Evolutionary conservation across 192 early-diverging fungal genomes (phyloP), one percentile per base, ranked within the genome.

Genomic region (Backusella psychrophila): DNA sequence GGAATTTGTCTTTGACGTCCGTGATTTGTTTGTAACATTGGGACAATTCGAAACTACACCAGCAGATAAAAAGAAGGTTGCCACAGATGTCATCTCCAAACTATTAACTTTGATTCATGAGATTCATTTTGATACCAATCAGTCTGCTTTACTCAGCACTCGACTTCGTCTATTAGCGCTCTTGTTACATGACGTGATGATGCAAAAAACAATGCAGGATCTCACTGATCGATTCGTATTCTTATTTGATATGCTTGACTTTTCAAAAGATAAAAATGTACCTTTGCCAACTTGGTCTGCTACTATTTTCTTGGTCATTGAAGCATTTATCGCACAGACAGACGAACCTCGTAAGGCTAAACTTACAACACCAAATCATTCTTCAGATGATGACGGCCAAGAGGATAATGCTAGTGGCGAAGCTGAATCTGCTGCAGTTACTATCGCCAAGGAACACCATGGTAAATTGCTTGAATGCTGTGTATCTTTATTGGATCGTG

Each of bases 1-100:
- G 7, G 89, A 86, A 29, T 81, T 91, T 36, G 86, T 91, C 14
- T 95, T 93, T 77, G 80, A 86, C 33, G 78, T 94, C 3, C 90
- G 90, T 63, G 92, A 94, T 26, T 71, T 94, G 29, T 74, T 93
- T 29, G 84, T 86, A 8, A 76, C 91, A 12, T 38, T 91, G 17
- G 83, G 85, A 52, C 89, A 91, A 74, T 78, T 81, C 17, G 79
- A 88, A 44, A 26, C 66, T 17, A 83, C 85, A 77, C 44, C 65
- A 36, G 0, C 72, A 59, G 21, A 29, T 17, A 56, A 49, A 38
- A 73, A 38, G 3, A 59, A 53, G 19, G n/a, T 38, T 39, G 34
- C 39, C 5, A 42, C 39, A n/a, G 12, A 44, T 23, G 49, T 71
- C 29, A 71, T 71, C 29, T 46, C 70, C 4, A 21, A 41, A 7